Conservation (phyloP, 352 stramenopile genomes). For the Globisporangium alternatum region DNA sequence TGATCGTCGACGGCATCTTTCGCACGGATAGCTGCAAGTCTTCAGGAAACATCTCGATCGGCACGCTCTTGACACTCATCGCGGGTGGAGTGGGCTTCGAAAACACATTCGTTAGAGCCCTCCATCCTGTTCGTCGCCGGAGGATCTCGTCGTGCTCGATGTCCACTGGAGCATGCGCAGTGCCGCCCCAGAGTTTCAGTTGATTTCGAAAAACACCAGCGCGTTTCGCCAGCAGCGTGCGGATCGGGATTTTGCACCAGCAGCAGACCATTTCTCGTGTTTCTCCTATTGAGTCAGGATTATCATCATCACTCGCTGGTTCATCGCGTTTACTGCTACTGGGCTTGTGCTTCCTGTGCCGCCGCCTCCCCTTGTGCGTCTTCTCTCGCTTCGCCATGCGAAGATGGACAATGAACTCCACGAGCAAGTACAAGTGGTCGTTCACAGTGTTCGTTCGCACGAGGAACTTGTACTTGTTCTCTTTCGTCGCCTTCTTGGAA, state of each 20-base stretch:
- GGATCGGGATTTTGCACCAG: conserved; percentile 75
- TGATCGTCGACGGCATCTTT: conserved; percentile 66
- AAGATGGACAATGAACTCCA: conserved; percentile 76
- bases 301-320: neutral
- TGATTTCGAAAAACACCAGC: conserved; percentile 45
- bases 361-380: conserved; percentile 14
- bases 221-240: conserved; percentile 44
- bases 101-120: conserved; percentile 69
- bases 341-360: conserved; percentile 7
- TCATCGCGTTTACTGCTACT: neutral
- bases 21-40: conserved; percentile 48
- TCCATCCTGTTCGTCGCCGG: conserved; percentile 60
- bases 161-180: conserved; percentile 56
- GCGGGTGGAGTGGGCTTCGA: conserved; percentile 42
- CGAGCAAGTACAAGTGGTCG: conserved; percentile 58
- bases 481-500: conserved; percentile 68
- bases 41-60: conserved; percentile 42
- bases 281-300: conserved; percentile 17
- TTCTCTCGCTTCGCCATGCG: conserved; percentile 29
- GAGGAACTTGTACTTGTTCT: conserved; percentile 83
- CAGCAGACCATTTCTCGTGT: conserved; percentile 70
- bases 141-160: conserved; percentile 76
- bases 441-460: conserved; percentile 71
- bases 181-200: conserved; percentile 65
- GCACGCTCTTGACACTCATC: conserved; percentile 68